phyloP scores from a whole-genome alignment of 306 rosid genomes.

The Vigna reflexopilosa region DNA sequence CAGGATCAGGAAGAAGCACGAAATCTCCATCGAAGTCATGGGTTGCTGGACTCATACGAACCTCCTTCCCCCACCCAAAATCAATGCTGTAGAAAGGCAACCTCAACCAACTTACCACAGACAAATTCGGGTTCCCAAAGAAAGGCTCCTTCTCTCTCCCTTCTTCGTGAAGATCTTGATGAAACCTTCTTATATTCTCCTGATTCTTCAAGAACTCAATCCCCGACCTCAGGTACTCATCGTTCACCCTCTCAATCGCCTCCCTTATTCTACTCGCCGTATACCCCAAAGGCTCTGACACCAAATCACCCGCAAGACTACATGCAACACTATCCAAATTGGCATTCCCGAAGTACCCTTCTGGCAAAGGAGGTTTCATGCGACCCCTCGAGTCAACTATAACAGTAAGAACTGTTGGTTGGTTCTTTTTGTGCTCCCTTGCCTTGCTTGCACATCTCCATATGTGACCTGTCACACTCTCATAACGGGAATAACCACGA shows the following conservation, averaged over 20 bases:
- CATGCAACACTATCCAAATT: conserved; percentile 51
- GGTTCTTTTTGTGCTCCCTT: conserved; percentile 47
- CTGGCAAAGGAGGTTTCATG: conserved; percentile 55
- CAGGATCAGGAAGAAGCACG: conserved; percentile 1
- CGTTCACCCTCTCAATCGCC: conserved; percentile 56
- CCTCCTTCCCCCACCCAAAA: conserved; percentile 18
- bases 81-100: neutral
- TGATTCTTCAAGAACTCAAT: conserved; percentile 59
- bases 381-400: conserved; percentile 55
- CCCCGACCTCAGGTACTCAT: conserved; percentile 51
- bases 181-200: conserved; percentile 53
- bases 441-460: conserved; percentile 76
- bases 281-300: conserved; percentile 57
- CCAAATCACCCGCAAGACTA: conserved; percentile 57
- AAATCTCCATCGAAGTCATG: conserved; percentile 15
- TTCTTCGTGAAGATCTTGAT: conserved; percentile 49
- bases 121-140: conserved; percentile 42
- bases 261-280: conserved; percentile 61
- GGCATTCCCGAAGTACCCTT: conserved; percentile 65
- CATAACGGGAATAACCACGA: conserved; percentile 53
- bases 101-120: conserved; percentile 3
- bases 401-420: conserved; percentile 47
- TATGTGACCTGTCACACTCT: conserved; percentile 53
- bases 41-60: neutral
- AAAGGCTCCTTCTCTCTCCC: conserved; percentile 45